These are phyloP conservation scores for Apiotrichum domesticum DNA, from an alignment of 1,284 basidiomycete species.

Conservation along the genomic window DNA sequence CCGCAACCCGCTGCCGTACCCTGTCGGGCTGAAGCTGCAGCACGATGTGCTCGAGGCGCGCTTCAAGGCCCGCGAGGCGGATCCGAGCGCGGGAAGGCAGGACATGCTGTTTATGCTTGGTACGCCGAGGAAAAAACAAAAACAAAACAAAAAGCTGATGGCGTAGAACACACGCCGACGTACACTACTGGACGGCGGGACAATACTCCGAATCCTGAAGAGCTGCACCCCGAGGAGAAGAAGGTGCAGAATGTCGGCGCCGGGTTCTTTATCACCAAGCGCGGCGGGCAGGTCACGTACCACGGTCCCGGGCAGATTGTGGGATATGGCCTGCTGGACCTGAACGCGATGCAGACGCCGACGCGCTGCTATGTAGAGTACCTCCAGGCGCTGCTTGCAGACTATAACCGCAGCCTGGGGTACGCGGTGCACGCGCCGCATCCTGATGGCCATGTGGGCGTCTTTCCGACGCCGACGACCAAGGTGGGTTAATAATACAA, in stretches of 20 bases:
- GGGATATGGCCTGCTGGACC: constrained; percentile 88
- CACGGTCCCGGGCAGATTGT: constrained; percentile 97
- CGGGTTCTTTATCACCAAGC: constrained; percentile 72
- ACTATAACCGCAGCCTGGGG: constrained; percentile 30
- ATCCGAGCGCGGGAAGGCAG: constrained; percentile 36
- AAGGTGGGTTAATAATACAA: constrained; percentile 31
- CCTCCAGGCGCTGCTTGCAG: constrained; percentile 45
- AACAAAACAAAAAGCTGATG: too few species aligned
- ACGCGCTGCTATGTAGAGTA: constrained; percentile 51
- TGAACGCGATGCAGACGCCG: constrained; percentile 54
- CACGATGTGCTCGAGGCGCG: constrained; percentile 62
- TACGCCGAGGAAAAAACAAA: constrained; percentile 14
- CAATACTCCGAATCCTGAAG: constrained; percentile 49
- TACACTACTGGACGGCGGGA: constrained; percentile 90
- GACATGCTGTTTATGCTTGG: constrained; percentile 52
- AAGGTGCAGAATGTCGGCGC: constrained; percentile 72
- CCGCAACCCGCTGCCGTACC: constrained; percentile 63
- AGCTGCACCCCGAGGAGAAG: constrained; percentile 58
- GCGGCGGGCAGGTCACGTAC: constrained; percentile 92
- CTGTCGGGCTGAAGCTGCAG: constrained; percentile 62
- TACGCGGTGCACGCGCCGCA: constrained; percentile 43
- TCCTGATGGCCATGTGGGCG: constrained; percentile 47
- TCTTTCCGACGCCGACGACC: constrained; percentile 39
- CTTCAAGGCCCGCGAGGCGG: constrained; percentile 40
- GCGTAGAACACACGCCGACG: constrained; percentile 74